Evolutionary conservation across 108 stramenopile species (phyloP), one percentile per base, ranked within the genome.

Genomic region (Cyclotella distinguenda): DNA sequence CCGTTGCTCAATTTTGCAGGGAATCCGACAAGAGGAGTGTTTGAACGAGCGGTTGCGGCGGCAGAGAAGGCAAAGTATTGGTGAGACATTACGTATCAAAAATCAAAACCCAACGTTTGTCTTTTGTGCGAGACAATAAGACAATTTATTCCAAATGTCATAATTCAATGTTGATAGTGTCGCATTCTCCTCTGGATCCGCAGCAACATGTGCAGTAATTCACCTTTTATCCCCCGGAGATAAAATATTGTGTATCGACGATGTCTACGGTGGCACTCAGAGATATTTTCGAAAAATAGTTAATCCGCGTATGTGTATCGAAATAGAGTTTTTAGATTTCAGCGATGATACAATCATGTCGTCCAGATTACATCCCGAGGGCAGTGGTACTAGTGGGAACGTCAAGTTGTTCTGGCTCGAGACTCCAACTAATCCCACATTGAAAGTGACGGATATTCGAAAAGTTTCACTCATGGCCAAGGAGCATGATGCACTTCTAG

Each of bases 361-460:
- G 34, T 47, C 56, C 4, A 80, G 70, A 50, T 40, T 80, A 25
- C 25, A 36, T 39, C 32, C 70, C 15, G 69, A 6, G 10, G 15
- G n/a, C 16, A 47, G 44, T 5, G 19, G n/a, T 35, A 23, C 18
- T 47, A 15, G 16, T 31, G 43, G 70, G 6, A 80, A 76, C 8
- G 86, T 84, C 6, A 85, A 74, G 64, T 61, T 96, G 64, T 61
- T 96, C 32, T 95, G 94, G 96, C 73, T 95, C 11, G 96, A 96
- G 77, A 86, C 89, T 19, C 96, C 96, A 0, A 94, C 96, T 23
- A 96, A 96, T 77, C 96, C 96, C 15, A 90, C 85, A 28, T 62
- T 92, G 21, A 82, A 90, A 64, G 74, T 95, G 26, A 72, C 85
- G 28, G 89, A 91, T 78, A 95, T 96, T 63, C 34, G 56, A 21